Evolutionary conservation across 352 stramenopile genomes (phyloP).

Genomic region (Pythium aquatile): DNA sequence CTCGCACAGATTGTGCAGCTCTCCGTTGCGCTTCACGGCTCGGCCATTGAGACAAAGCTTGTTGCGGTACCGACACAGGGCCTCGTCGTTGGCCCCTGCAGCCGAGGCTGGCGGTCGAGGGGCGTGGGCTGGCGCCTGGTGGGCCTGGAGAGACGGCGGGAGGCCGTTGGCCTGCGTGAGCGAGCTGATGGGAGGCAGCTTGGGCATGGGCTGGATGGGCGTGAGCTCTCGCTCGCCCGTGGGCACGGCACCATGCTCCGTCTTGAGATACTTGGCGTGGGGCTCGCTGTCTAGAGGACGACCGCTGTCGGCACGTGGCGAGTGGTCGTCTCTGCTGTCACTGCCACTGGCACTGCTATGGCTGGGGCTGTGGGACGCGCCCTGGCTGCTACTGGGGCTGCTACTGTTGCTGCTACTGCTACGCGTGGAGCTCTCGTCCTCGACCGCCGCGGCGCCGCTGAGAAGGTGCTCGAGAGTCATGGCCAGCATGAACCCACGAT

Average conservation of each 20-base stretch:
- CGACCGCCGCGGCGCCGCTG: constrained; percentile 20
- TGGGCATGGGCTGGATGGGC: constrained; percentile 16
- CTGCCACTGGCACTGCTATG: not conserved
- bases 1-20: constrained; percentile 48
- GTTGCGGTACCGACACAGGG: constrained; percentile 44
- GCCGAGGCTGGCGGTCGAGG: not conserved
- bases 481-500: constrained; percentile 15
- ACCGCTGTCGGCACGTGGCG: not conserved
- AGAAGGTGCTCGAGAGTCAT: constrained; percentile 26
- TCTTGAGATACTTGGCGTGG: not conserved
- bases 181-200: constrained; percentile 30
- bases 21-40: constrained; percentile 45
- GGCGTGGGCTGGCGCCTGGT: not conserved
- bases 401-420: not conserved
- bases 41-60: constrained; percentile 40
- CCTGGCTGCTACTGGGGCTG: not conserved
- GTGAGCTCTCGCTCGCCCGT: not conserved
- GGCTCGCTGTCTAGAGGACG: not conserved
- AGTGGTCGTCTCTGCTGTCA: constrained; percentile 13
- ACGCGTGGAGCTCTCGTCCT: not conserved
- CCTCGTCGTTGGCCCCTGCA: constrained; percentile 13
- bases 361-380: not conserved
- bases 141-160: constrained; percentile 10
- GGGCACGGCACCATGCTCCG: not conserved
- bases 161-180: constrained; percentile 13